These are phyloP conservation scores for Magnolia sinica DNA, from an alignment of 164 flowering plant genomes.

Conservation along the genomic window DNA sequence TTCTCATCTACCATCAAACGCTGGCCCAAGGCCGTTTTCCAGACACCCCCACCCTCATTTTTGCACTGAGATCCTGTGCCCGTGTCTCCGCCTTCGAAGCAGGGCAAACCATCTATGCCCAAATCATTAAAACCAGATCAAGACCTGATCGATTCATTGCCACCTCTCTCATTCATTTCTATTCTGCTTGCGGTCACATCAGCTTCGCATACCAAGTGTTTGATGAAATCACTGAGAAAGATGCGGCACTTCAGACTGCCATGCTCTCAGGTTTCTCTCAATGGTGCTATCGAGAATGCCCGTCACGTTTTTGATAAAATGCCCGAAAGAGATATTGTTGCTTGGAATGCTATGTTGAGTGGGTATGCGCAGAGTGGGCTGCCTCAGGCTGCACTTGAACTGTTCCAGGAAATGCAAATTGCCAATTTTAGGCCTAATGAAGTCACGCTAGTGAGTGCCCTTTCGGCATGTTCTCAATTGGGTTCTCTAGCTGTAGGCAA, in stretches of 20 bases:
- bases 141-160: constrained; percentile 5
- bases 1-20: no score
- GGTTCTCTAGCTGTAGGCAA: constrained; percentile 15
- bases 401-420: constrained; percentile 14
- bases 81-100: no score
- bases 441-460: constrained; percentile 10
- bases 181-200: constrained; percentile 5
- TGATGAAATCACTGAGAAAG: not conserved
- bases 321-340: constrained; percentile 7
- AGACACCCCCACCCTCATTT: no score
- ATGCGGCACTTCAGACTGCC: constrained; percentile 5
- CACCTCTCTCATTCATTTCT: constrained; percentile 7
- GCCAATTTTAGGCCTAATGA: constrained; percentile 10
- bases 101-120: no score
- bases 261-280: constrained; percentile 11
- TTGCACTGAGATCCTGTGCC: no score
- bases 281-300: constrained; percentile 6
- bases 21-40: no score
- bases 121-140: no score
- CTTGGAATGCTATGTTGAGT: constrained; percentile 21
- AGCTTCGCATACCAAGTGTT: constrained; percentile 6
- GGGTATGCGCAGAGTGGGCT: constrained; percentile 11
- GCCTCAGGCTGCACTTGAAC: constrained; percentile 9
- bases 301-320: constrained; percentile 8
- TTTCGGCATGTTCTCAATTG: constrained; percentile 15